Evolutionary conservation across 495 filamentous ascomycete genomes (phyloP), one percentile per base, ranked within the genome.

Genomic region (Penicillium ochrochloron): DNA sequence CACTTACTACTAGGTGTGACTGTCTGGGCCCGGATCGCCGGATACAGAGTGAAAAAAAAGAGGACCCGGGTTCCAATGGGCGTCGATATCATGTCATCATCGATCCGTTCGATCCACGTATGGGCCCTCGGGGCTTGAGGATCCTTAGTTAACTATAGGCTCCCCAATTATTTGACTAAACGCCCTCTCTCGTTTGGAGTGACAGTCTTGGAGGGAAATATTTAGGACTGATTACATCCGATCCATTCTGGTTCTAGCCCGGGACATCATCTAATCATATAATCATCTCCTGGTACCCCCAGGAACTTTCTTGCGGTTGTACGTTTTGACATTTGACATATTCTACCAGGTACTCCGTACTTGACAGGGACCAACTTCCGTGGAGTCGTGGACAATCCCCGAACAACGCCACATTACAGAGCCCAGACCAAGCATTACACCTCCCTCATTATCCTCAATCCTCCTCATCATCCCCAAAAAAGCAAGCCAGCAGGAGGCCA

Each of bases 71-170:
- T 31, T 55, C 65, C 39, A 62, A 52, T 55, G 17, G 51, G 46
- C 57, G 42, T 63, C 33, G 46, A 64, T 64, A 66, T 74, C 67
- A 67, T 72, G 69, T 70, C 70, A 69, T 74, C 71, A 74, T 74
- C 67, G 65, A 69, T 65, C 60, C 52, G 44, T 39, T 17, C 15
- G 27, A 54, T 54, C 51, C 51, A 29, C 29, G 31, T 48, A 23
- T 48, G 19, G 44, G 44, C 19, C 19, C 21, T 48, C 3, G 3
- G 10, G 44, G 19, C 9, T 19, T 23, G 10, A 25, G 21, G 21
- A 12, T 14, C 37, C 37, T 39, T 14, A n/a, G n/a, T n/a, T n/a
- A n/a, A n/a, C n/a, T n/a, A 41, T 41, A 41, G 44, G 44, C 31
- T 48, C 21, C 44, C 44, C 44, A 21, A 23, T 19, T 44, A 19